These are phyloP conservation scores for Teunomyces aglyptinius DNA, from an alignment of 805 yeast species.

Conservation along the genomic window DNA sequence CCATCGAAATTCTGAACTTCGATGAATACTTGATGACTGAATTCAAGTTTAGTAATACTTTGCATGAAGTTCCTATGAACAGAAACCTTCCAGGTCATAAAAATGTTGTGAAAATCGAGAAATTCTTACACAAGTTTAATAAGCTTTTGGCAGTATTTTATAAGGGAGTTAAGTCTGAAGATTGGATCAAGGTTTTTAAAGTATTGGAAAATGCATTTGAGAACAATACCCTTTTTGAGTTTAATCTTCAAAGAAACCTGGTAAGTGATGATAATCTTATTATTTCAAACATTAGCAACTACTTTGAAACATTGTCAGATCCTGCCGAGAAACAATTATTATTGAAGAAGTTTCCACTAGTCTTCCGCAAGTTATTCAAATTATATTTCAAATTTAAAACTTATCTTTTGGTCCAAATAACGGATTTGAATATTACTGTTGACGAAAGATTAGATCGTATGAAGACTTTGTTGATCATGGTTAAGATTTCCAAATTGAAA, in stretches of 20 bases:
- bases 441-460: conserved; percentile 66
- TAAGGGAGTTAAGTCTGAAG: conserved; percentile 55
- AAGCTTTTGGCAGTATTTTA: conserved; percentile 56
- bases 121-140: conserved; percentile 65
- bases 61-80: conserved; percentile 47
- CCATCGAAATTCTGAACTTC: conserved; percentile 42
- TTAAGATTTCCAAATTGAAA: conserved; percentile 63
- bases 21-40: conserved; percentile 38
- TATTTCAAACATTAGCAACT: conserved; percentile 66
- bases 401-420: conserved; percentile 61
- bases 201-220: conserved; percentile 67
- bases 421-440: conserved; percentile 56
- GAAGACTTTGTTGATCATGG: conserved; percentile 62
- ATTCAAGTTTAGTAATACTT: conserved; percentile 39
- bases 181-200: conserved; percentile 79
- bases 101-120: conserved; percentile 51
- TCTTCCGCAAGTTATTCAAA: conserved; percentile 62
- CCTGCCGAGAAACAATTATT: conserved; percentile 38
- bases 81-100: conserved; percentile 45
- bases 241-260: conserved; percentile 40
- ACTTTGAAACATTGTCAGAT: conserved; percentile 61
- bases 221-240: conserved; percentile 56
- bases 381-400: conserved; percentile 65
- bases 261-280: conserved; percentile 55
- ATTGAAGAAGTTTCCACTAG: conserved; percentile 57